Evolutionary conservation across 1,284 basidiomycete genomes (phyloP), one percentile per base, ranked within the genome.

Genomic region (Tilletiopsis washingtonensis): DNA sequence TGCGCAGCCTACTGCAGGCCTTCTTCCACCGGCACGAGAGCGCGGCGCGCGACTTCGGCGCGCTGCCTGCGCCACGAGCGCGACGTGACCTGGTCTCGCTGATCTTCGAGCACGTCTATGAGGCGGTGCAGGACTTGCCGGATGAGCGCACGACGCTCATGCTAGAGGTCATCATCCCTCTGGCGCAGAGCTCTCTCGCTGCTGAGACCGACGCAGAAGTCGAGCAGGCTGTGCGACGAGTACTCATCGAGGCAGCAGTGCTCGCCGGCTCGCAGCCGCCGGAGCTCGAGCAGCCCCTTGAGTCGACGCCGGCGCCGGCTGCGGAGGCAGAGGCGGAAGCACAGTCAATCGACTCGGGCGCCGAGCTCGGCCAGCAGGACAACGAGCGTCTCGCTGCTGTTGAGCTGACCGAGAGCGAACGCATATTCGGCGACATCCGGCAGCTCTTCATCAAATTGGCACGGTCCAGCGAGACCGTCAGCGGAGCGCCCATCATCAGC

Each of bases 21-120:
- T 66, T 71, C 36, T 69, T 64, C 53, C 56, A 67, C 27, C 57
- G 66, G 19, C 47, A 48, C 36, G 65, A 60, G n/a, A 41, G 44
- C 14, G 21, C 37, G 5, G 19, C 19, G 37, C 47, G 21, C 3
- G 47, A 36, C 14, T 15, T 36, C 11, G 38, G 26, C 15, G 38
- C 43, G 1, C n/a, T 36, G 14, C 46, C 46, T 3, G 41, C 53
- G 7, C 47, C 56, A 11, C 25, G 41, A 3, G 56, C 67, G n/a
- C 56, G 67, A n/a, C 44, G 49, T 23, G 53, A 62, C 19, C 55
- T 67, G 3, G 59, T 59, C 5, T 46, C 53, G 20, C 59, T 73
- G n/a, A 40, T 69, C 21, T 67, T 70, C 24, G 58, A 63, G 20
- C 55, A 69, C 38, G 67, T 66, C 36, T 73, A 69, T 52, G 56